Conservation (phyloP, 2,329 filamentous ascomycete species). For the Aspergillus oerlinghausenensis region DNA sequence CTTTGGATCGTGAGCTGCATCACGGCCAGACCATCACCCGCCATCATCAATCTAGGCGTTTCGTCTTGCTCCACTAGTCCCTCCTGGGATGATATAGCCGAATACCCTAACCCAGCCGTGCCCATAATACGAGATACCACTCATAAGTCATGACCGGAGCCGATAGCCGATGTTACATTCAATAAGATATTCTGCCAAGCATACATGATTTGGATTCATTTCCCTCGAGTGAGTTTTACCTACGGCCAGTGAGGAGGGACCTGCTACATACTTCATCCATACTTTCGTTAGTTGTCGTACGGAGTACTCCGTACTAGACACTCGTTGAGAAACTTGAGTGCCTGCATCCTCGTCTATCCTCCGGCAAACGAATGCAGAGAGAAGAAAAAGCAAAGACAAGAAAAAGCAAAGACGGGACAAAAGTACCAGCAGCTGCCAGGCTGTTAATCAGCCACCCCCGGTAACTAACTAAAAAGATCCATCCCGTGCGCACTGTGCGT, state of each 20-base stretch:
- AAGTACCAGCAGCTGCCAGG: background rate
- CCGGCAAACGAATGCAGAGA: background rate
- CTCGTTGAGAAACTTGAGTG: too few relatives aligned
- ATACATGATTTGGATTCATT: background rate
- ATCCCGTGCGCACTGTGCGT: background rate
- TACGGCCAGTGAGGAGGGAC: background rate
- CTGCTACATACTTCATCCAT: background rate
- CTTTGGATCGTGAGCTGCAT: background rate
- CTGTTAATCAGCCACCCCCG: background rate
- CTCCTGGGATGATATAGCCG: background rate
- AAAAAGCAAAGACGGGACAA: background rate
- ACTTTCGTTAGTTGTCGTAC: background rate
- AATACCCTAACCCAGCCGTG: background rate
- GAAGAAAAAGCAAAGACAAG: background rate
- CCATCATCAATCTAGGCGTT: background rate
- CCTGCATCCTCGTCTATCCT: background rate
- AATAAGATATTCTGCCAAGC: background rate
- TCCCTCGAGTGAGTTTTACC: background rate
- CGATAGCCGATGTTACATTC: background rate
- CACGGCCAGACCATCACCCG: background rate
- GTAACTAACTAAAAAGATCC: background rate
- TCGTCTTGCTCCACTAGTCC: background rate
- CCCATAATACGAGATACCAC: background rate
- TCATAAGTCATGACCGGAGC: background rate
- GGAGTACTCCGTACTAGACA: too few relatives aligned